Evolutionary conservation across 805 yeast species (phyloP).

Genomic region (Cyberlindnera euphorbiae): DNA sequence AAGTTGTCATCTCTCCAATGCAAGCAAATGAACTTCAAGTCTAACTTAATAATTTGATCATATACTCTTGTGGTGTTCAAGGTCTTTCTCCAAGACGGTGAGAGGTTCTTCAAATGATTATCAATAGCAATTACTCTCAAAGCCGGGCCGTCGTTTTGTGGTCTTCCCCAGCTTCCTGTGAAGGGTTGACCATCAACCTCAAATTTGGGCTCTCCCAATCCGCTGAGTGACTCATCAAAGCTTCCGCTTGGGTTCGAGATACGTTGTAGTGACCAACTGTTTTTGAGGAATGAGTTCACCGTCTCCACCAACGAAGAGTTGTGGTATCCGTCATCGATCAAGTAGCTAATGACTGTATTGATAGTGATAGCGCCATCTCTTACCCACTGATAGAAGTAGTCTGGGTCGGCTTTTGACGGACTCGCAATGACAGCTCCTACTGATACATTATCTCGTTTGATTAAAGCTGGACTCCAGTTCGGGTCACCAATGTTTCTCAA

Average conservation of each 20-base stretch:
- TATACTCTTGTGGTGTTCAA: constrained; percentile 34
- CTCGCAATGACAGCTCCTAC: constrained; percentile 81
- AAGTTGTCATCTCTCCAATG: constrained; percentile 68
- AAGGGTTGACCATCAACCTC: constrained; percentile 61
- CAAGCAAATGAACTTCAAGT: constrained; percentile 55
- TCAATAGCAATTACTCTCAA: constrained; percentile 63
- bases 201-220: constrained; percentile 91
- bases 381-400: constrained; percentile 87
- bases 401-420: constrained; percentile 65
- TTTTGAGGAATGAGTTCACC: constrained; percentile 59
- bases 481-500: constrained; percentile 46
- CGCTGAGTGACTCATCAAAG: constrained; percentile 40
- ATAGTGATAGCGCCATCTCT: constrained; percentile 85
- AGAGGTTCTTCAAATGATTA: constrained; percentile 45
- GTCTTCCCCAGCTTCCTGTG: constrained; percentile 80
- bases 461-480: constrained; percentile 23
- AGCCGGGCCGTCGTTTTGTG: constrained; percentile 95
- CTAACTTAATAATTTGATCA: constrained; percentile 55
- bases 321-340: constrained; percentile 37
- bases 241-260: constrained; percentile 65
- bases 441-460: constrained; percentile 36
- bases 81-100: constrained; percentile 29
- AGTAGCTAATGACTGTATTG: constrained; percentile 53
- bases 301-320: constrained; percentile 23
- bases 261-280: constrained; percentile 58